A percentile compares a stretch with the other conserved stretches of the same genome.
Conservation (phyloP, 768 basidiomycete genomes). For the Daedalea quercina region DNA sequence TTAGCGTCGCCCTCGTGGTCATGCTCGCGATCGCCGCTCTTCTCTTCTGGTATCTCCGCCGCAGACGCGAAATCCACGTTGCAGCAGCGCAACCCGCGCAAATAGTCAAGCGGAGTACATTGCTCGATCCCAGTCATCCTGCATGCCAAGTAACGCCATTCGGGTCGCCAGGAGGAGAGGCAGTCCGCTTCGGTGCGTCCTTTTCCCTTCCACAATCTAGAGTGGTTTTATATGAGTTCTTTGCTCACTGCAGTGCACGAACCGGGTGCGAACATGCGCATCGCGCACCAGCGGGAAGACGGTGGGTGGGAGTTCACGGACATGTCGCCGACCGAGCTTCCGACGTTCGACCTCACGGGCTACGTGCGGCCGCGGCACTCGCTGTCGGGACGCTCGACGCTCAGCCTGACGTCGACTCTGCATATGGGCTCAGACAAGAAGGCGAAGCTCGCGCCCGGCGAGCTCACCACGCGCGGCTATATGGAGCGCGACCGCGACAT, state of each 20-base stretch:
- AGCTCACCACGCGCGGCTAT: constrained; percentile 18
- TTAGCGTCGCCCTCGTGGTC: constrained; percentile 7
- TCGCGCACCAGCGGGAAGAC: constrained; percentile 44
- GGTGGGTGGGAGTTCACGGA: constrained; percentile 52
- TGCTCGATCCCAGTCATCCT: constrained; percentile 13
- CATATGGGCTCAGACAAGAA: constrained; percentile 6
- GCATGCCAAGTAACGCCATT: constrained; percentile 17
- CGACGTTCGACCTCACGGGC: constrained; percentile 9
- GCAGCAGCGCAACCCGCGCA: background rate
- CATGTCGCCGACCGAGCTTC: constrained; percentile 2
- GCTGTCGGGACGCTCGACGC: background rate
- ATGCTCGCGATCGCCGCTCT: constrained; percentile 5
- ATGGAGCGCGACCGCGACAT: constrained; percentile 13
- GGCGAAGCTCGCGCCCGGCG: constrained; percentile 13
- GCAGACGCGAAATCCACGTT: constrained; percentile 1
- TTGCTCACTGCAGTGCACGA: constrained; percentile 32
- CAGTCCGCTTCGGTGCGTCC: constrained; percentile 12
- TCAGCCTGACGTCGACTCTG: background rate
- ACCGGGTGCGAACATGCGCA: constrained; percentile 52
- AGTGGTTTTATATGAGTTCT: background rate
- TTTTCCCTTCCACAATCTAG: background rate
- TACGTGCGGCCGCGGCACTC: constrained; percentile 2
- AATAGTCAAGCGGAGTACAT: constrained; percentile 1
- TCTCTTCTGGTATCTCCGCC: constrained; percentile 8
- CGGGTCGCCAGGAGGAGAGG: constrained; percentile 3